Evolutionary conservation across 2,329 filamentous ascomycete genomes (phyloP).

Genomic region (Fusarium sublunatum): DNA sequence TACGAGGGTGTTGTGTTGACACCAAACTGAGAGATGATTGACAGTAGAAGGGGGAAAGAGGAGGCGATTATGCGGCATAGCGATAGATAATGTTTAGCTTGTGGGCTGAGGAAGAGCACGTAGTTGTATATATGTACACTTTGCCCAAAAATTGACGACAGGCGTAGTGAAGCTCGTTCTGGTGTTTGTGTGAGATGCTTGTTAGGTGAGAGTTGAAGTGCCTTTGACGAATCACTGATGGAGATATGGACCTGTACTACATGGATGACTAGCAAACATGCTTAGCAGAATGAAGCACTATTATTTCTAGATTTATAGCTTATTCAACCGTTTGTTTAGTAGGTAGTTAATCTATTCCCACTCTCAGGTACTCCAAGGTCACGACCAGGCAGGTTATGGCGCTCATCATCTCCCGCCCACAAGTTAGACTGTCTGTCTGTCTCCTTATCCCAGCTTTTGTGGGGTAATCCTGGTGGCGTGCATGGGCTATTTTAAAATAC

Average conservation of each 20-base stretch:
- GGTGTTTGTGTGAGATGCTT: constrained; percentile 5
- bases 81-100: constrained; percentile 47
- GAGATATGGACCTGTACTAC: neutral
- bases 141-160: constrained; percentile 37
- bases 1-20: constrained; percentile 91
- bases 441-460: constrained; percentile 42
- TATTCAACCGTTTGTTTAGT: too few relatives aligned
- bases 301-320: too few relatives aligned
- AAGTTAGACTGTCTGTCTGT: constrained; percentile 23
- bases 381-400: constrained; percentile 7
- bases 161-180: constrained; percentile 6
- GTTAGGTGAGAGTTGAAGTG: constrained; percentile 16
- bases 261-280: too few relatives aligned
- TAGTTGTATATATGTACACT: constrained; percentile 48
- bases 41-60: constrained; percentile 9
- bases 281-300: too few relatives aligned
- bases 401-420: constrained; percentile 33
- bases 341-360: too few relatives aligned
- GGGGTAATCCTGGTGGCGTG: constrained; percentile 40
- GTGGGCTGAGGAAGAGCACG: constrained; percentile 30
- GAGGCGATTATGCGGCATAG: constrained; percentile 32
- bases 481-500: constrained; percentile 7
- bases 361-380: neutral
- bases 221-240: neutral
- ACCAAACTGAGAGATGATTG: constrained; percentile 53